Evolutionary conservation across 2,329 filamentous ascomycete genomes (phyloP).

Genomic region (Colletotrichum incanum): DNA sequence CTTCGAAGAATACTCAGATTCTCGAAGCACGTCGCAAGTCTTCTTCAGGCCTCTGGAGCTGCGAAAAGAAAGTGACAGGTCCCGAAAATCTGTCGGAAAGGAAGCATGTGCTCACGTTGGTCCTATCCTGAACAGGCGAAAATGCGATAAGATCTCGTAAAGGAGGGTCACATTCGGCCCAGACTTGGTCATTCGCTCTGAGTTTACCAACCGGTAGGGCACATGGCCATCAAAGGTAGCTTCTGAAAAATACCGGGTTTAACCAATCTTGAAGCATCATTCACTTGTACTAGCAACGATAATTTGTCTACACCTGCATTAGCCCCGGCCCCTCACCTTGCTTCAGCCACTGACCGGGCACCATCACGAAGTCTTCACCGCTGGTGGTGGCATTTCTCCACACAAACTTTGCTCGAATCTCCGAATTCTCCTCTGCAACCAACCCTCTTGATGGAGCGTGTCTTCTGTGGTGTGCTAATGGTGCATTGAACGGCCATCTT

Average conservation of each 20-base stretch:
- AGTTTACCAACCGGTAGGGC: background rate
- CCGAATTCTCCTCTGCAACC: background rate
- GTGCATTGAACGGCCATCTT: slow-evolving; percentile 14
- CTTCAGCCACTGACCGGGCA: slow-evolving; percentile 26
- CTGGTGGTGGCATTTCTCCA: slow-evolving; percentile 10
- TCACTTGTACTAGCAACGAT: slow-evolving; percentile 4
- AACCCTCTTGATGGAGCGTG: background rate
- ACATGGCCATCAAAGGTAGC: slow-evolving; percentile 32
- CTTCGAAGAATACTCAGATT: background rate
- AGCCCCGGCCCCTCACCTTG: slow-evolving; percentile 18
- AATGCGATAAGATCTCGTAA: slow-evolving; percentile 20
- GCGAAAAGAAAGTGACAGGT: background rate
- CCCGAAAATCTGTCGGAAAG: background rate
- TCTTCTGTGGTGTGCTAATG: slow-evolving; percentile 13
- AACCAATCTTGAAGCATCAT: slow-evolving; percentile 6
- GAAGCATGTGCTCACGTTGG: slow-evolving; percentile 33
- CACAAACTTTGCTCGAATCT: background rate
- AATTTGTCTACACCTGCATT: slow-evolving; percentile 40
- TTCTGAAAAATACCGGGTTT: slow-evolving; percentile 7
- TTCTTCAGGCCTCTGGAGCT: background rate
- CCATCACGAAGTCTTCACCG: slow-evolving; percentile 32
- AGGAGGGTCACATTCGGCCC: slow-evolving; percentile 38
- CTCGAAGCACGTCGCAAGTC: background rate
- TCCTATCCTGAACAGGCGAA: slow-evolving; percentile 6
- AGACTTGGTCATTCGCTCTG: slow-evolving; percentile 35